Conservation (phyloP, 805 yeast species). For the Ogataea siamensis region DNA sequence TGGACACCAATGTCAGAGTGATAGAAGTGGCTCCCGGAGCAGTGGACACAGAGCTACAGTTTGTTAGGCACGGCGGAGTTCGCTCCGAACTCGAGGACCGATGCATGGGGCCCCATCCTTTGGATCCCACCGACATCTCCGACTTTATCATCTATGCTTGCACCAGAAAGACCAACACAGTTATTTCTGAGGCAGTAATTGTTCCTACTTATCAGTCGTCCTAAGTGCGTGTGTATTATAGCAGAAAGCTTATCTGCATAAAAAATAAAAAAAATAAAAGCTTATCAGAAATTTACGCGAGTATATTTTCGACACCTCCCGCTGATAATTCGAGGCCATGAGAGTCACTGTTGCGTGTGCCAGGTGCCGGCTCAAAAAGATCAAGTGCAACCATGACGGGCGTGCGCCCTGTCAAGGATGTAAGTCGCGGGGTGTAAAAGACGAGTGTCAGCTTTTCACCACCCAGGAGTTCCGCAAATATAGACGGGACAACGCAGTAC, state of each 20-base stretch:
- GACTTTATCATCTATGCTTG: slow-evolving; percentile 58
- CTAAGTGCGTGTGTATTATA: neutral
- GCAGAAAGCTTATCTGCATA: neutral
- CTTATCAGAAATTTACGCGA: too few relatives aligned
- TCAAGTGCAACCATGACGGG: slow-evolving; percentile 16
- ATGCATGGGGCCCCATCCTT: slow-evolving; percentile 54
- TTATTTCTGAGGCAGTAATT: slow-evolving; percentile 54
- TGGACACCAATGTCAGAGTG: slow-evolving; percentile 57
- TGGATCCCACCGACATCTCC: slow-evolving; percentile 58
- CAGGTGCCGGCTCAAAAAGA: slow-evolving; percentile 15
- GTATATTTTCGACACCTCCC: too few relatives aligned
- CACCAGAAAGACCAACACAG: slow-evolving; percentile 57
- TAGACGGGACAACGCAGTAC: slow-evolving; percentile 1
- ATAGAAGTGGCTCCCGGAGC: slow-evolving; percentile 69
- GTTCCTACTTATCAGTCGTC: slow-evolving; percentile 4
- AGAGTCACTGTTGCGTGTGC: slow-evolving; percentile 18
- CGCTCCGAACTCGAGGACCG: slow-evolving; percentile 50
- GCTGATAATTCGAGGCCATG: too few relatives aligned
- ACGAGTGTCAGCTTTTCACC: slow-evolving; percentile 14
- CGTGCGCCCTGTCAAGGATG: slow-evolving; percentile 16
- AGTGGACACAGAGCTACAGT: slow-evolving; percentile 66
- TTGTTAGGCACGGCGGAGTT: slow-evolving; percentile 61
- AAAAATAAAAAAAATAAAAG: neutral
- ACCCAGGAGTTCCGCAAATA: slow-evolving; percentile 18
- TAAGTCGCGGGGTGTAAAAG: slow-evolving; percentile 6